Conservation (phyloP, 805 yeast genomes). For the Candida glaebosa region DNA sequence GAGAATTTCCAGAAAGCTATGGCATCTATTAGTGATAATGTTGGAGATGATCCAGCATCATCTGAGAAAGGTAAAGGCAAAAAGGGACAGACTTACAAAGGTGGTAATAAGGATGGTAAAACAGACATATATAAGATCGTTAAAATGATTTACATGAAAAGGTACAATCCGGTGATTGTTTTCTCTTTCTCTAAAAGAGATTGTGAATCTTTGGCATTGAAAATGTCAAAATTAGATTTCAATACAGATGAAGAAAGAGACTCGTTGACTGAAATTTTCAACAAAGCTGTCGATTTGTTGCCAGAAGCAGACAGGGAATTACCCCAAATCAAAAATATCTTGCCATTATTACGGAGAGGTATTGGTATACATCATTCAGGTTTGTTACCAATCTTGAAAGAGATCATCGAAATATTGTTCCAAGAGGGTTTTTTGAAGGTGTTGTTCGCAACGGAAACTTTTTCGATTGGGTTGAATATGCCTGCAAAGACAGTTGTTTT, state of each 20-base stretch:
- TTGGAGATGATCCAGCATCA: constrained; percentile 80
- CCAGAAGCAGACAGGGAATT: constrained; percentile 89
- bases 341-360: constrained; percentile 89
- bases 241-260: constrained; percentile 92
- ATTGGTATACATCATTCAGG: constrained; percentile 99
- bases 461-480: constrained; percentile 97
- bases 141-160: constrained; percentile 95
- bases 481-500: constrained; percentile 99
- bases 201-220: constrained; percentile 90
- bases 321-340: constrained; percentile 90
- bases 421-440: constrained; percentile 96
- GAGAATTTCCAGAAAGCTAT: constrained; percentile 98
- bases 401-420: constrained; percentile 91
- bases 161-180: constrained; percentile 96
- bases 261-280: constrained; percentile 83
- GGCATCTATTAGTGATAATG: constrained; percentile 81
- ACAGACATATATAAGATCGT: constrained; percentile 95
- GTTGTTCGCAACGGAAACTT: constrained; percentile 95
- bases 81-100: constrained; percentile 79
- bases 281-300: constrained; percentile 80
- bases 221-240: constrained; percentile 94
- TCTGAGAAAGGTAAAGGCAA: constrained; percentile 59
- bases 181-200: constrained; percentile 97
- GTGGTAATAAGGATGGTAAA: constrained; percentile 71
- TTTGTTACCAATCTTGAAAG: constrained; percentile 85